These are phyloP conservation scores for Verbascum thapsus DNA, from an alignment of 257 asterid species.

Conservation along the genomic window DNA sequence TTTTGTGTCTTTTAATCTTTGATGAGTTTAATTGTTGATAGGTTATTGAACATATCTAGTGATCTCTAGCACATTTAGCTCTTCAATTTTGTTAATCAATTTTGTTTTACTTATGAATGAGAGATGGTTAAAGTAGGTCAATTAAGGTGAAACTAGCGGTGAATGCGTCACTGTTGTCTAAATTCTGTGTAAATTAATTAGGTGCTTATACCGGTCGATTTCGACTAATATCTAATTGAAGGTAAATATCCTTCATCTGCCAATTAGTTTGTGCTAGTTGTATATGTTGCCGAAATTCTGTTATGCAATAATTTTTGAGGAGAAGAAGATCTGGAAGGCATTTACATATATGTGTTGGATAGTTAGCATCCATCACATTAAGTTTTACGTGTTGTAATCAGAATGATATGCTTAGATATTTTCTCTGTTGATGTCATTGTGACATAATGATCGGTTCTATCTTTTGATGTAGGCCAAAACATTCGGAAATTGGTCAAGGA, in stretches of 20 bases:
- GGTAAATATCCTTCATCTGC: too few species aligned
- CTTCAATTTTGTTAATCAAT: neutral
- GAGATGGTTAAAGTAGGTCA: neutral
- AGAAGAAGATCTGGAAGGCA: too few species aligned
- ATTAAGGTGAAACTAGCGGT: neutral
- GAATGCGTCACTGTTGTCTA: neutral
- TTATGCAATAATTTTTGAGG: too few species aligned
- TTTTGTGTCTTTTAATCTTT: neutral
- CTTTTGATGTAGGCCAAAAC: constrained; percentile 62
- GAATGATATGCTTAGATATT: too few species aligned
- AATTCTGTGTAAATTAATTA: neutral
- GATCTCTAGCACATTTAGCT: neutral
- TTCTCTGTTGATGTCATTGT: neutral
- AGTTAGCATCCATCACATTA: too few species aligned
- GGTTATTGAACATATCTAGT: neutral
- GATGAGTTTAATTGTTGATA: neutral
- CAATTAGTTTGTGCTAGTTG: too few species aligned
- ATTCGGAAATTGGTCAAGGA: constrained; percentile 87
- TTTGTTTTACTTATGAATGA: neutral
- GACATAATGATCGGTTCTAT: neutral
- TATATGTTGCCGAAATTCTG: too few species aligned
- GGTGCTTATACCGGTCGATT: too few species aligned
- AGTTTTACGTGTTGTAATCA: neutral
- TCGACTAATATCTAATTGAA: too few species aligned
- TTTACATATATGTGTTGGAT: too few species aligned